Evolutionary conservation across 2,329 filamentous ascomycete genomes (phyloP), one percentile per base, ranked within the genome.

Genomic region (Emydomyces testavorans): DNA sequence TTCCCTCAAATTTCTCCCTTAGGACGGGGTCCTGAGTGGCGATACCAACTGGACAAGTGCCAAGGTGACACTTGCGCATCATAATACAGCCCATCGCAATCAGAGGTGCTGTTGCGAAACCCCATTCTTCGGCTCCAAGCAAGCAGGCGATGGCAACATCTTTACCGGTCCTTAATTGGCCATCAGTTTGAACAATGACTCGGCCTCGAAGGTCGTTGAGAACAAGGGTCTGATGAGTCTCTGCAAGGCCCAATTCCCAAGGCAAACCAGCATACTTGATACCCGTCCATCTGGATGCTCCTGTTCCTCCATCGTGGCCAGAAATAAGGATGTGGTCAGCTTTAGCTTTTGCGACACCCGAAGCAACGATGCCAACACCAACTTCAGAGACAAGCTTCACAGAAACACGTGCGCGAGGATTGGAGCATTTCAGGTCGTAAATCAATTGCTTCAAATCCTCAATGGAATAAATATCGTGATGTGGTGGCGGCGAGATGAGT

Each of bases 401-500:
- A 5, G 90, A 96, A 20, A 96, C 83, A 59, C 90, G 80, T 48
- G 90, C 81, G 54, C 90, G 83, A 50, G 90, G 90, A 68, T 92
- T 94, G 20, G 89, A 87, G 71, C 89, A 95, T 73, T 96, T 96
- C 48, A 95, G 74, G 68, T 96, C 90, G 69, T 96, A 96, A 59
- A 96, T 95, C 58, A 96, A 74, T 67, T 96, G 90, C 74, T 96
- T 96, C 51, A 96, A 68, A 75, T 96, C 90, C 68, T 96, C 90
- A 56, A 96, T 96, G 44, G 87, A 94, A 76, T 96, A 96, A 57
- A 96, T 95, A 62, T 96, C 90, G 75, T 96, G 90, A 65, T 96
- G 90, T 35, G 90, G 90, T 56, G 90, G 89, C 35, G 90, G 90
- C 18, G 88, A 94, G 64, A 96, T 96, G 38, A 96, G 77, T 68